Evolutionary conservation across 2,329 filamentous ascomycete species (phyloP).

Genomic region (Fusarium nisikadoi): DNA sequence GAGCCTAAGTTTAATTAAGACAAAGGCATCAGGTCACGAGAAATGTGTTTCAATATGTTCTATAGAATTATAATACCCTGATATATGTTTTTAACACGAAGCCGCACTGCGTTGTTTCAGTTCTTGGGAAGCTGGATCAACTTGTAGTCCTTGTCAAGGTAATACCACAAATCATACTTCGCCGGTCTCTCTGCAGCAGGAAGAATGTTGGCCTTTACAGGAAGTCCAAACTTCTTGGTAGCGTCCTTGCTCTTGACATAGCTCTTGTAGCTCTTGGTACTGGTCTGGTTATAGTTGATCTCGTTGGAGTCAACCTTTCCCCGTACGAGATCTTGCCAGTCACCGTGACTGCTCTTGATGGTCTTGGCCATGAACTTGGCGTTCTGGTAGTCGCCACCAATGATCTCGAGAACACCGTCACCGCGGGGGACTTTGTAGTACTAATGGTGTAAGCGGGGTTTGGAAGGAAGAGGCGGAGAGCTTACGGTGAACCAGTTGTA

Average conservation of each 20-base stretch:
- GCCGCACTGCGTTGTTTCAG: no score
- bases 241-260: constrained; percentile 49
- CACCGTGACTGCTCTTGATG: constrained; percentile 51
- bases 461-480: accelerated
- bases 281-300: constrained; percentile 57
- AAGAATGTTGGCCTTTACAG: constrained; percentile 44
- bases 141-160: constrained; percentile 32
- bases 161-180: constrained; percentile 53
- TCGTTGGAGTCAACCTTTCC: constrained; percentile 51
- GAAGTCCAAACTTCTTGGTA: constrained; percentile 47
- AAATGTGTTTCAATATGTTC: neutral
- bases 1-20: neutral
- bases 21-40: neutral
- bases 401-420: constrained; percentile 49
- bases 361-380: constrained; percentile 46
- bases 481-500: constrained; percentile 54
- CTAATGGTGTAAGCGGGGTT: constrained; percentile 20
- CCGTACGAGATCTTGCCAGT: constrained; percentile 53
- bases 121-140: no score
- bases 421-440: constrained; percentile 56
- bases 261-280: constrained; percentile 45
- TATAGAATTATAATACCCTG: neutral
- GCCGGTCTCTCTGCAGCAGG: constrained; percentile 46
- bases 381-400: constrained; percentile 51
- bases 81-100: accelerated